Base-by-base conservation (phyloP, 2,329 filamentous ascomycete genomes). In the Ophiostoma piceae region DNA sequence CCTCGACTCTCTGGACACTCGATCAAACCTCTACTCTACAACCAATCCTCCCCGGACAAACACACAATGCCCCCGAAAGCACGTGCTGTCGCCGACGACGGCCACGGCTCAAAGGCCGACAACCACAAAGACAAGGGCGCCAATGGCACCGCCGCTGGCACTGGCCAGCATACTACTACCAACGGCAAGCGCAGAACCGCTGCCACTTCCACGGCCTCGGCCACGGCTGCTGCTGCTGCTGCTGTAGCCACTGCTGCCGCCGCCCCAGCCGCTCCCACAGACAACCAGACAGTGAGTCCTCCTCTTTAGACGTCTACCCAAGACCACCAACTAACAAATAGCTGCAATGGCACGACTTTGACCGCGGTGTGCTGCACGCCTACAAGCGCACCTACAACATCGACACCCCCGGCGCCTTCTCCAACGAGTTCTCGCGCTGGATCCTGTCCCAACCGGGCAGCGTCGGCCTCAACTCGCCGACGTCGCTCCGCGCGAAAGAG, bases 361-460 rank as follows among this genome's bases (percentile, higher is more conserved):
- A 91, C 39, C 82, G 87, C 71, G 81, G 86, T 67, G 82, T 90
- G 66, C 86, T 95, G 67, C 90, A 94, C 76, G 84, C 85, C 73
- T 95, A 95, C 82, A 87, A 91, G 73, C 87, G 90, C 77, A 85
- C 90, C 73, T 88, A 94, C 81, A 85, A 86, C 71, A 84, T 95
- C 75, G 84, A 87, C 76, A 89, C 88, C 0, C 89, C 91, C 14
- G 86, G 88, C 51, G 86, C 90, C 71, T 94, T 92, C 79, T 85
- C 82, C 70, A 86, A 83, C 74, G 83, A 85, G 62, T 88, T 87
- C 78, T 85, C 87, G 75, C 83, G 87, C 74, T 84, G 84, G 78
- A 82, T 90, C 14, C 82, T 91, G 60, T 84, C 86, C 7, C 82
- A 85, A 79, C 82, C 87, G 75, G 80, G 83, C 74, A 84, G 87